Percentiles rank a stretch among this genome's conserved stretches.
These are phyloP conservation scores for Cryptococcus sp. DNA, from an alignment of 1,284 basidiomycete genomes.

Conservation along the genomic window DNA sequence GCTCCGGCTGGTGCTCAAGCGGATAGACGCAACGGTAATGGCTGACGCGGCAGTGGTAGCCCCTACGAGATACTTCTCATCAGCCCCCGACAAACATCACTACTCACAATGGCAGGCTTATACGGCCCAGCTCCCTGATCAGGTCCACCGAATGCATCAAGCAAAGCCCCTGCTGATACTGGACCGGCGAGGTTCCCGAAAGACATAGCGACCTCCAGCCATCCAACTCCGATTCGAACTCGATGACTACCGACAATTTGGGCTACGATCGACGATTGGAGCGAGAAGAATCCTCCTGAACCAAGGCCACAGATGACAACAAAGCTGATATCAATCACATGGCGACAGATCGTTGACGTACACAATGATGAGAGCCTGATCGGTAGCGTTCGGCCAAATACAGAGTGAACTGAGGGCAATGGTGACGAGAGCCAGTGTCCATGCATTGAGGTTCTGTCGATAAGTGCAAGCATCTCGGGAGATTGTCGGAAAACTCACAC, in stretches of 20 bases:
- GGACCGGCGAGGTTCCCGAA: conserved; percentile 18
- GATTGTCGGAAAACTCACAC: conserved; percentile 4
- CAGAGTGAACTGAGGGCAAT: conserved; percentile 11
- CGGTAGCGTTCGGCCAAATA: conserved; percentile 15
- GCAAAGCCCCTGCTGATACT: conserved; percentile 13
- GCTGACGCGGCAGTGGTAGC: not conserved
- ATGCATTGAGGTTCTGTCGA: conserved; percentile 11
- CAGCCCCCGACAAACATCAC: not conserved
- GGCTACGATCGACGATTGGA: conserved; percentile 14
- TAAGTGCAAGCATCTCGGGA: not conserved
- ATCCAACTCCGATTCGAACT: conserved; percentile 11
- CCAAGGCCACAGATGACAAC: conserved; percentile 16
- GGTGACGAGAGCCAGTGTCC: conserved; percentile 8
- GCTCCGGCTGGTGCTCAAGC: not conserved
- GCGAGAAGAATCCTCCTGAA: conserved; percentile 18
- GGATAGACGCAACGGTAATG: not conserved
- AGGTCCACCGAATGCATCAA: conserved; percentile 18
- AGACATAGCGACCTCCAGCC: conserved; percentile 12
- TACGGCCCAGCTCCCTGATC: conserved; percentile 14
- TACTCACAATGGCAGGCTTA: conserved; percentile 15
- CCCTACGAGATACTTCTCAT: not conserved
- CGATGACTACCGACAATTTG: conserved; percentile 16
- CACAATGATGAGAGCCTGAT: conserved; percentile 9
- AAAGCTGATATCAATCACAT: conserved; percentile 4
- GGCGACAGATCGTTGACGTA: not conserved